phyloP scores from a whole-genome alignment of 139 green algal species.

The Pleodorina starrii region DNA sequence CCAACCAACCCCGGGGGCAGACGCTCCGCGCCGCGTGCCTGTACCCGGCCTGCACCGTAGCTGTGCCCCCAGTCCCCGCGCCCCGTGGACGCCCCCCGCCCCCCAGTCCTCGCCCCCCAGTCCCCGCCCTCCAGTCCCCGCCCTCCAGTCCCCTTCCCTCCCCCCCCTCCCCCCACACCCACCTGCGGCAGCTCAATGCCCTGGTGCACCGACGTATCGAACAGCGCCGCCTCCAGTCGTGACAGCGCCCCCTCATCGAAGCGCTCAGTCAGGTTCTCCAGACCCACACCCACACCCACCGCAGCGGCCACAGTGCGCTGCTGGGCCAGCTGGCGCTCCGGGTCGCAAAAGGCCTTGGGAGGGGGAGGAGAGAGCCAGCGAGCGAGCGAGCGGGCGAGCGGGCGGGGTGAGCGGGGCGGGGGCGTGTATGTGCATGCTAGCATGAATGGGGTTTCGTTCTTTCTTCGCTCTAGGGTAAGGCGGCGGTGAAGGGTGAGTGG shows the following conservation, averaged over 20 bases:
- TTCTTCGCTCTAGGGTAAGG: too few relatives aligned
- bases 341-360: slow-evolving; percentile 53
- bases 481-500: neutral
- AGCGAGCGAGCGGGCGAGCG: neutral
- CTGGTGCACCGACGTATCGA: slow-evolving; percentile 36
- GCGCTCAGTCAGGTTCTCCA: slow-evolving; percentile 55
- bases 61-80: too few relatives aligned
- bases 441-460: too few relatives aligned
- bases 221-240: slow-evolving; percentile 60
- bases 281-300: slow-evolving; percentile 58
- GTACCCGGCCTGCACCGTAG: too few relatives aligned
- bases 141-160: too few relatives aligned
- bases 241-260: slow-evolving; percentile 65
- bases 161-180: neutral
- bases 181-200: slow-evolving; percentile 60
- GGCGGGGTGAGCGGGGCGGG: neutral
- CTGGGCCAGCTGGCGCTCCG: slow-evolving; percentile 61
- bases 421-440: too few relatives aligned
- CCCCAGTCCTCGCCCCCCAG: too few relatives aligned
- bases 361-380: neutral
- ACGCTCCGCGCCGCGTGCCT: too few relatives aligned
- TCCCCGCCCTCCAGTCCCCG: too few relatives aligned
- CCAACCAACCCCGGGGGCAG: too few relatives aligned
- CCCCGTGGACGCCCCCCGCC: too few relatives aligned
- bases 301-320: slow-evolving; percentile 65